A percentile compares a stretch with the other conserved stretches of the same genome.
phyloP scores from a whole-genome alignment of 1,139 yeast genomes.

The Zygosaccharomyces pseudobailii region DNA sequence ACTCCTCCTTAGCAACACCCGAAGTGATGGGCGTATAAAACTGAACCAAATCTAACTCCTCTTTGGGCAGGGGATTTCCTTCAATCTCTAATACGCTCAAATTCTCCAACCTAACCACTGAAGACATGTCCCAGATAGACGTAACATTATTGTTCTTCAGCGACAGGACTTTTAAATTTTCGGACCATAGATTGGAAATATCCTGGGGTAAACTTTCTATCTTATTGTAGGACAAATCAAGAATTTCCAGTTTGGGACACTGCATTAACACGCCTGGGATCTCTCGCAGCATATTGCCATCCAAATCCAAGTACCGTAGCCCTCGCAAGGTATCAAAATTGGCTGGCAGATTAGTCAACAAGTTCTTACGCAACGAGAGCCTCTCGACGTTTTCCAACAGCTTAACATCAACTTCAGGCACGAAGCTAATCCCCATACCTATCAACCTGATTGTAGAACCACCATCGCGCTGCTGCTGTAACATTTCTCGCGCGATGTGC shows the following conservation, averaged over 20 bases:
- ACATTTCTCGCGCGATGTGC: conserved; percentile 14
- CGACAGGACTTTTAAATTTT: conserved; percentile 52
- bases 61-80: conserved; percentile 60
- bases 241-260: conserved; percentile 50
- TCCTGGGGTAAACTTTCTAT: conserved; percentile 43
- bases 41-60: conserved; percentile 54
- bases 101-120: conserved; percentile 48
- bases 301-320: conserved; percentile 61
- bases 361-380: conserved; percentile 51
- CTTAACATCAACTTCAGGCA: conserved; percentile 38
- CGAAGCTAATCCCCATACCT: conserved; percentile 22
- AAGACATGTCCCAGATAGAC: conserved; percentile 52
- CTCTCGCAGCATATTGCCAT: conserved; percentile 50
- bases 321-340: conserved; percentile 44
- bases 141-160: conserved; percentile 58
- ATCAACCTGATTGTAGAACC: conserved; percentile 27
- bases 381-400: conserved; percentile 45
- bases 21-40: conserved; percentile 32
- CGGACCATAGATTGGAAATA: conserved; percentile 38
- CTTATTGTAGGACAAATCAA: conserved; percentile 62
- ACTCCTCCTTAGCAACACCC: conserved; percentile 25
- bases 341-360: conserved; percentile 45
- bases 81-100: conserved; percentile 63
- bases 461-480: conserved; percentile 19
- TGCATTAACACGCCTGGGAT: conserved; percentile 48